Conservation (phyloP, 345 rosid species). For the Ceriops tagal region DNA sequence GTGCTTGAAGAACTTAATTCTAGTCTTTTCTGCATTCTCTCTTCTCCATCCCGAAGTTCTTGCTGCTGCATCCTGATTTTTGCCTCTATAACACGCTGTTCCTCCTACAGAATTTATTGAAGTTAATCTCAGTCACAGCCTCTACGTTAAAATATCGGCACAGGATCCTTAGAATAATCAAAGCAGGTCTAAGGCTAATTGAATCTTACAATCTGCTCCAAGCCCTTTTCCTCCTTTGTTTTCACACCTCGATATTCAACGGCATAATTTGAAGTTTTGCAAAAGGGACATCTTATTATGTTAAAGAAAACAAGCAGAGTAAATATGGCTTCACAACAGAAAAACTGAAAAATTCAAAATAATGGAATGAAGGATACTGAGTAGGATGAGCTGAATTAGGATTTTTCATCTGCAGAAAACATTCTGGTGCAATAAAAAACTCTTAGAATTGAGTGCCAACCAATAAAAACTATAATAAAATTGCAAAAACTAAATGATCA, state of each 20-base stretch:
- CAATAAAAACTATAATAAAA: no score
- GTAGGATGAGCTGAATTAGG: conserved; percentile 89
- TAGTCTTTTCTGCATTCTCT: conserved; percentile 70
- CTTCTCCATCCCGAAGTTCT: conserved; percentile 84
- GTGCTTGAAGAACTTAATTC: conserved; percentile 64
- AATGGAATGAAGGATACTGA: conserved; percentile 70
- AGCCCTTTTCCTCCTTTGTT: conserved; percentile 93
- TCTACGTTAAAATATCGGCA: not conserved
- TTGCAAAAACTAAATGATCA: not conserved
- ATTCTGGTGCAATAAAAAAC: conserved; percentile 50
- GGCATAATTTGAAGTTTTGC: conserved; percentile 92
- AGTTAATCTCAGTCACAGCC: not conserved
- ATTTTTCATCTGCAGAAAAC: conserved; percentile 98
- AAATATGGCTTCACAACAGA: not conserved
- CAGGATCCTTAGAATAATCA: not conserved
- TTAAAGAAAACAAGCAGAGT: conserved; percentile 45
- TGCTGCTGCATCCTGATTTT: conserved; percentile 82
- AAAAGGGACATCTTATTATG: conserved; percentile 81
- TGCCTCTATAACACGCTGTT: conserved; percentile 95
- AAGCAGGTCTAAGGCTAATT: conserved; percentile 2
- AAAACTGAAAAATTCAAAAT: not conserved
- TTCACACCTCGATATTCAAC: conserved; percentile 94
- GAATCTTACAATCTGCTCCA: conserved; percentile 84
- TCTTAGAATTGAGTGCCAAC: no score
- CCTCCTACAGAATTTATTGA: conserved; percentile 60